Percentiles rank a stretch among this genome's conserved stretches.
Conservation (phyloP, 2,329 filamentous ascomycete species). For the Cladosporium sphaerospermum region DNA sequence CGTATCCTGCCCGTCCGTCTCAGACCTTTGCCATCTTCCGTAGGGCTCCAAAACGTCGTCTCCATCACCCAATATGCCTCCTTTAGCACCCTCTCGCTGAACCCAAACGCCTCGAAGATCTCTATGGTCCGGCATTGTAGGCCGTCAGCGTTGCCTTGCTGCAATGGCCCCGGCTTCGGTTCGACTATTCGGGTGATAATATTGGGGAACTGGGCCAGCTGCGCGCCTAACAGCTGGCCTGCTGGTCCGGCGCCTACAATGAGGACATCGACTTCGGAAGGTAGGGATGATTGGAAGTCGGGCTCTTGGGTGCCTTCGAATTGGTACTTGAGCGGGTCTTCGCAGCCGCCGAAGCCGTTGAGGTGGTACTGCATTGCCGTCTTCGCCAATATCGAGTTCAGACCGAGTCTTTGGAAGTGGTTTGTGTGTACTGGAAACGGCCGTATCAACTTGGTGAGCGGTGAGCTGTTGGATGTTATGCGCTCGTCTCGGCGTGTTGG, state of each 20-base stretch:
- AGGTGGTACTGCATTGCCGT: constrained; percentile 29
- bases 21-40: constrained; percentile 49
- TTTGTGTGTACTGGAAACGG: too few species aligned
- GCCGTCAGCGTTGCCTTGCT: constrained; percentile 44
- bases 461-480: too few species aligned
- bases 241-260: constrained; percentile 48
- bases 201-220: constrained; percentile 43
- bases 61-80: constrained; percentile 66
- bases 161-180: constrained; percentile 24
- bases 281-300: constrained; percentile 27
- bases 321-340: constrained; percentile 27
- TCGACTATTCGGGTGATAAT: constrained; percentile 45
- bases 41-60: constrained; percentile 57
- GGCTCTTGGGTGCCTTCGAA: constrained; percentile 22
- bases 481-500: too few species aligned
- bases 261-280: constrained; percentile 39
- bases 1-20: constrained; percentile 54
- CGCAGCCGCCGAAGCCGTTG: constrained; percentile 29
- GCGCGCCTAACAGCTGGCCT: constrained; percentile 44
- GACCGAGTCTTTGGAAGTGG: too few species aligned
- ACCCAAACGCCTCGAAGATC: constrained; percentile 67
- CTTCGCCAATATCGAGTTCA: not conserved
- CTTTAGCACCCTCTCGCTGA: constrained; percentile 58
- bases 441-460: too few species aligned
- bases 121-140: constrained; percentile 62